Evolutionary conservation across 2,329 filamentous ascomycete species (phyloP), one percentile per base, ranked within the genome.

Genomic region (Blastomyces parvus): DNA sequence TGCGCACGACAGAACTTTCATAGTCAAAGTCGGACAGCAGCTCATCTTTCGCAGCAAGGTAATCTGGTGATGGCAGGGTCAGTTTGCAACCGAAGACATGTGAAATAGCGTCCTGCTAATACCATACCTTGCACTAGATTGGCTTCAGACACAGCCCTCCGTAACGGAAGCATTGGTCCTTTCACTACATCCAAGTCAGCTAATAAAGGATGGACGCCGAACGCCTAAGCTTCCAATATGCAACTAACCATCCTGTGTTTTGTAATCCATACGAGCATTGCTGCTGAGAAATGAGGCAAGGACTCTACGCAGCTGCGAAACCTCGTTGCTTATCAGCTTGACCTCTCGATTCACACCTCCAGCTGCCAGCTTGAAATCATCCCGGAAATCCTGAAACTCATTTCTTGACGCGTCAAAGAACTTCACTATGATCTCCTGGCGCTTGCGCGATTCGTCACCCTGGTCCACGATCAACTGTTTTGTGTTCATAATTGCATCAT

Each of bases 251-350:
- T 59, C 38, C 22, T 59, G 56, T 13, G 22, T 42, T 44, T 25
- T 33, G 13, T 44, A 59, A 59, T 59, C 56, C 56, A 46, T 59
- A 46, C 56, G 56, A 46, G 22, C 36, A 44, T 59, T 59, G 13
- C 56, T 59, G 17, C 40, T 59, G 40, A 59, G 38, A 33, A 59
- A 59, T 14, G 22, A 38, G 27, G 22, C 56, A 46, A 59, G 56
- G 36, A 59, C 40, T 59, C 56, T 59, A 3, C 56, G 56, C 40
- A 59, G 56, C 38, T 59, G 56, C 0, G 56, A 59, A 25, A 59
- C 56, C 25, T 59, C 56, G 19, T 59, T 30, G 56, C 56, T 17
- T 46, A 59, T 59, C 38, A 38, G 38, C 14, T 30, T 42, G 22
- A 59, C 22, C 38, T 59, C 38, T 7, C 40, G 56, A 44, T 46